Percentiles rank a stretch among this genome's conserved stretches.
Evolutionary conservation across 768 basidiomycete genomes (phyloP).

Genomic region (Kwoniella sp.): DNA sequence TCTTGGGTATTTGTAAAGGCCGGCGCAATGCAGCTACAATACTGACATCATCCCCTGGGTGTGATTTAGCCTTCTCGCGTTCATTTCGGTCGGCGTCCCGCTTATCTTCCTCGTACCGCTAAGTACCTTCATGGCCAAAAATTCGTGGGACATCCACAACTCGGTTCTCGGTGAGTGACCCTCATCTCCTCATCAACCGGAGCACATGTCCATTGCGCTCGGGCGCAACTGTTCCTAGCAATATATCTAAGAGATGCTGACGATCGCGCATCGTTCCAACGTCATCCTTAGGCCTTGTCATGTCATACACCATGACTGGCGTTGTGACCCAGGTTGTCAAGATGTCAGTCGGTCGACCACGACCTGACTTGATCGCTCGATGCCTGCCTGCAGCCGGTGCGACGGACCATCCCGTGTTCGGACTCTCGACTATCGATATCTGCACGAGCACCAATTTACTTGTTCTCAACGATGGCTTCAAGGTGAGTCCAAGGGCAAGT

Average conservation of each 20-base stretch:
- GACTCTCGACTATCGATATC: conserved; percentile 71
- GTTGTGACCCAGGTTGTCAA: conserved; percentile 82
- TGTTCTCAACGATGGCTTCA: conserved; percentile 78
- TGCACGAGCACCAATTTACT: conserved; percentile 71
- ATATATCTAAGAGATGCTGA: no score
- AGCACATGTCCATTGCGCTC: neutral
- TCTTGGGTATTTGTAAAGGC: no score
- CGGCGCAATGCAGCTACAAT: neutral
- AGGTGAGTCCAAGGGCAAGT: conserved; percentile 52
- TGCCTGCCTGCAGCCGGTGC: conserved; percentile 67
- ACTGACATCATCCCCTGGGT: neutral
- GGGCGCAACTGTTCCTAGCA: neutral
- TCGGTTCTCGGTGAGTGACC: conserved; percentile 56
- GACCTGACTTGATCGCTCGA: conserved; percentile 53
- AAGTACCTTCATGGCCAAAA: conserved; percentile 72
- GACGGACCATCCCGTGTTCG: conserved; percentile 67
- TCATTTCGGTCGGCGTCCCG: conserved; percentile 67
- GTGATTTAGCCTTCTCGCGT: conserved; percentile 41
- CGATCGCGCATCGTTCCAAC: neutral
- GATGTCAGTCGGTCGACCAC: conserved; percentile 61
- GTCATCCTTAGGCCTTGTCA: conserved; percentile 62
- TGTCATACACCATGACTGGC: conserved; percentile 76
- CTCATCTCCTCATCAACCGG: neutral
- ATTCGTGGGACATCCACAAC: conserved; percentile 86
- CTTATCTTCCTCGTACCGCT: conserved; percentile 69